phyloP scores from a whole-genome alignment of 2,329 filamentous ascomycete genomes.

The Pseudogymnoascus sp. region DNA sequence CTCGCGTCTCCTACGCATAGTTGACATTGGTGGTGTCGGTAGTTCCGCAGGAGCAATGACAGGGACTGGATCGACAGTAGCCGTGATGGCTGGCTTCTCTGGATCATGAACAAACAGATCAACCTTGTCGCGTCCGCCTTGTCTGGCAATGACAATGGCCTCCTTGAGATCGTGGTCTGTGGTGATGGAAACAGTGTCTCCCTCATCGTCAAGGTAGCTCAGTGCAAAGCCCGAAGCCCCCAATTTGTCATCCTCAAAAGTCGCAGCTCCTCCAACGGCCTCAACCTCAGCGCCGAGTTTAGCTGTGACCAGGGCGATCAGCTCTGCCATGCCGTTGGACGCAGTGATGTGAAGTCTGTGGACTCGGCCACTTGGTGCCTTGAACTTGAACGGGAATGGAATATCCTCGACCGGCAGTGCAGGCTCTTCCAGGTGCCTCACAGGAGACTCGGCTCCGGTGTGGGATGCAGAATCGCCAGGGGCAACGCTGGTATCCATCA shows the following conservation, averaged over 20 bases:
- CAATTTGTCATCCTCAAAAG: slow-evolving; percentile 70
- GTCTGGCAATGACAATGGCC: slow-evolving; percentile 74
- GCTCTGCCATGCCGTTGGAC: slow-evolving; percentile 68
- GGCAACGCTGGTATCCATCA: slow-evolving; percentile 68
- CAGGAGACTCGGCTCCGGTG: slow-evolving; percentile 68
- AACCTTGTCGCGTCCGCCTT: slow-evolving; percentile 77
- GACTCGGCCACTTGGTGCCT: slow-evolving; percentile 88
- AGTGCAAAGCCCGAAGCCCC: slow-evolving; percentile 75
- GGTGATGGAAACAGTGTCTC: slow-evolving; percentile 93
- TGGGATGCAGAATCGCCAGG: slow-evolving; percentile 95
- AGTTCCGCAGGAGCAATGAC: slow-evolving; percentile 42
- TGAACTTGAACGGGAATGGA: slow-evolving; percentile 98
- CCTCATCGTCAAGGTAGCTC: slow-evolving; percentile 94
- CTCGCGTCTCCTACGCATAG: slow-evolving; percentile 43
- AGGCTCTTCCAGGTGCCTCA: slow-evolving; percentile 40
- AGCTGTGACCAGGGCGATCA: slow-evolving; percentile 66
- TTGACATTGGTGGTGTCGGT: slow-evolving; percentile 41
- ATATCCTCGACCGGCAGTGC: slow-evolving; percentile 55
- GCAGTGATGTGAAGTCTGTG: slow-evolving; percentile 82
- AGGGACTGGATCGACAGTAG: slow-evolving; percentile 49
- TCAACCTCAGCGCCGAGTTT: slow-evolving; percentile 84
- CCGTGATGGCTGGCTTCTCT: slow-evolving; percentile 71
- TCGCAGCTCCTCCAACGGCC: slow-evolving; percentile 70
- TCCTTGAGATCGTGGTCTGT: slow-evolving; percentile 89
- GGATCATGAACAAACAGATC: slow-evolving; percentile 96